Percentiles rank a stretch among this genome's conserved stretches.
Evolutionary conservation across 306 rosid species (phyloP).

Genomic region (Erythrophleum fordii): DNA sequence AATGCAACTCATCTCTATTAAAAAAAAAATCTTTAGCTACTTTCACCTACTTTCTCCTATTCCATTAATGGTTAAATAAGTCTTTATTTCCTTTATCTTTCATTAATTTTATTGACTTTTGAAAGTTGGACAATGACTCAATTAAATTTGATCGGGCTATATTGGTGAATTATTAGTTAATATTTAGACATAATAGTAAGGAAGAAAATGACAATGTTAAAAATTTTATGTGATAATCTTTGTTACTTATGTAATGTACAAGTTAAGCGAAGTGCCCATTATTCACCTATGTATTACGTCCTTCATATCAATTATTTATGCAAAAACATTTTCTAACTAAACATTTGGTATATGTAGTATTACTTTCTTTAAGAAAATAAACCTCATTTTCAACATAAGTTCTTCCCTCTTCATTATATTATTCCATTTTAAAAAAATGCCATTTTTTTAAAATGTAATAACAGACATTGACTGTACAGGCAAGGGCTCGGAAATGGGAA

Average conservation of each 20-base stretch:
- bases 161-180: neutral
- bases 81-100: neutral
- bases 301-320: too few relatives aligned
- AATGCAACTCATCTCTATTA: neutral
- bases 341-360: too few relatives aligned
- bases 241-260: neutral
- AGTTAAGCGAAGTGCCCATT: too few relatives aligned
- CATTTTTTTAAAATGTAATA: too few relatives aligned
- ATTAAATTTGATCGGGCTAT: neutral
- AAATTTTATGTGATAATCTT: neutral
- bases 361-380: too few relatives aligned
- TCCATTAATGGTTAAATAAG: neutral
- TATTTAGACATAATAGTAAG: neutral
- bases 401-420: neutral
- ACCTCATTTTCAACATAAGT: neutral
- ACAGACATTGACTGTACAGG: too few relatives aligned
- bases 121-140: neutral
- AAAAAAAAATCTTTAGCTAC: neutral
- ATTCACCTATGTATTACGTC: neutral
- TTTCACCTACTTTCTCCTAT: neutral
- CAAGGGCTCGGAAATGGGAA: too few relatives aligned
- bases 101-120: neutral
- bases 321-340: too few relatives aligned
- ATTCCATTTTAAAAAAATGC: too few relatives aligned
- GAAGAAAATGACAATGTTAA: neutral